Percentiles rank a stretch among this genome's conserved stretches.
Evolutionary conservation across 352 stramenopile species (phyloP).

Genomic region (Phytophthora niederhauseri): DNA sequence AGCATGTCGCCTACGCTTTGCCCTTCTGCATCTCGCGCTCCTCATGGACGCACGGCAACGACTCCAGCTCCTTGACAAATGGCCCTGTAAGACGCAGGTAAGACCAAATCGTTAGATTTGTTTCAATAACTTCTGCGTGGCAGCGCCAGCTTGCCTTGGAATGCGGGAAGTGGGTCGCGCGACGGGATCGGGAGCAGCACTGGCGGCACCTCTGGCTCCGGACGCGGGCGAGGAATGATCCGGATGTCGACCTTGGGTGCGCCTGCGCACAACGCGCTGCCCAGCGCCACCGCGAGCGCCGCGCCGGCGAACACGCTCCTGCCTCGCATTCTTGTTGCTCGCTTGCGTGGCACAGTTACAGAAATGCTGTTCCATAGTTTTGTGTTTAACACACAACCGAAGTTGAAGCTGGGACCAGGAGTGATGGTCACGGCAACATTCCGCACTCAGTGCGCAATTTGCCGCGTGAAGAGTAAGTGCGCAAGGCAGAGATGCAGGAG

Average conservation of each 20-base stretch:
- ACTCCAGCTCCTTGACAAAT: constrained; percentile 40
- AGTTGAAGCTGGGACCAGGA: constrained; percentile 27
- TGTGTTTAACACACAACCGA: not conserved
- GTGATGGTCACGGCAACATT: constrained; percentile 31
- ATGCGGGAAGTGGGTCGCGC: constrained; percentile 49
- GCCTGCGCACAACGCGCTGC: constrained; percentile 36
- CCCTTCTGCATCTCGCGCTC: constrained; percentile 45
- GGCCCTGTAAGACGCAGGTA: constrained; percentile 35
- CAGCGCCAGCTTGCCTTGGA: constrained; percentile 35
- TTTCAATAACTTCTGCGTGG: constrained; percentile 10
- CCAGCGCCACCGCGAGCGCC: constrained; percentile 29
- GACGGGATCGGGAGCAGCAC: constrained; percentile 47
- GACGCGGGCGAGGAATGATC: constrained; percentile 47
- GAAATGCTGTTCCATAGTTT: constrained; percentile 13
- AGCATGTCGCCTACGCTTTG: constrained; percentile 42
- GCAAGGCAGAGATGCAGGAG: constrained; percentile 9
- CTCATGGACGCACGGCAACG: constrained; percentile 51
- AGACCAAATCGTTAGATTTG: not conserved
- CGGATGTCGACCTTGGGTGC: constrained; percentile 68
- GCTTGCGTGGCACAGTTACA: constrained; percentile 19
- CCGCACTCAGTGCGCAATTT: constrained; percentile 26
- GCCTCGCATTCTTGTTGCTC: constrained; percentile 22
- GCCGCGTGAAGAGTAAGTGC: constrained; percentile 12
- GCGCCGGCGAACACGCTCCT: constrained; percentile 23
- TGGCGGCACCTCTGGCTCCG: constrained; percentile 15